Evolutionary conservation across 306 rosid genomes (phyloP).

Genomic region (Delonix regia): DNA sequence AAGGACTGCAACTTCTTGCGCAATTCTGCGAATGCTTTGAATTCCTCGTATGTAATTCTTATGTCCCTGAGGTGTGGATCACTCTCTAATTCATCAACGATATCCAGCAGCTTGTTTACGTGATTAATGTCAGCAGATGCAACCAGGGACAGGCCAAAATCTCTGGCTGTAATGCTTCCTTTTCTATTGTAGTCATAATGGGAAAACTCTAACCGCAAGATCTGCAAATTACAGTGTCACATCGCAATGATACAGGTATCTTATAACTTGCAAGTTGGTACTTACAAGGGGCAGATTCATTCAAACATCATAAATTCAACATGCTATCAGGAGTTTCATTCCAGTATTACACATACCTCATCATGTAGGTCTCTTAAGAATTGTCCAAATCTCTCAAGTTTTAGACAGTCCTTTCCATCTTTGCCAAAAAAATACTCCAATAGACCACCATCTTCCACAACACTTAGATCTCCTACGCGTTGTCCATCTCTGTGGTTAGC

Average conservation of each 20-base stretch:
- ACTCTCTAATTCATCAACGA: conserved; percentile 55
- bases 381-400: conserved; percentile 66
- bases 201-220: conserved; percentile 68
- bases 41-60: conserved; percentile 63
- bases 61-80: conserved; percentile 41
- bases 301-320: neutral
- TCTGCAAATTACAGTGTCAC: conserved; percentile 46
- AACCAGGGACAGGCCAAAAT: conserved; percentile 80
- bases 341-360: conserved; percentile 48
- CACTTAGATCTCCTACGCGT: conserved; percentile 37
- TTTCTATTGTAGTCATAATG: conserved; percentile 65
- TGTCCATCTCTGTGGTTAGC: conserved; percentile 55
- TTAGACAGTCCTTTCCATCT: conserved; percentile 56
- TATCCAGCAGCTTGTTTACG: conserved; percentile 62
- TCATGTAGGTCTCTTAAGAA: conserved; percentile 68
- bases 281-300: neutral
- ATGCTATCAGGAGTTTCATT: too few relatives aligned
- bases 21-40: conserved; percentile 64
- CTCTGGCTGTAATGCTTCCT: conserved; percentile 73
- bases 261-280: neutral
- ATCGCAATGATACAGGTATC: neutral
- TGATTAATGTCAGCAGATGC: conserved; percentile 79
- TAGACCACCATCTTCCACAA: conserved; percentile 67
- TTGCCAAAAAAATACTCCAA: conserved; percentile 75
- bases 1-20: conserved; percentile 62